These are phyloP conservation scores for Globisporangium nodosum DNA, from an alignment of 352 stramenopile genomes.

Conservation along the genomic window DNA sequence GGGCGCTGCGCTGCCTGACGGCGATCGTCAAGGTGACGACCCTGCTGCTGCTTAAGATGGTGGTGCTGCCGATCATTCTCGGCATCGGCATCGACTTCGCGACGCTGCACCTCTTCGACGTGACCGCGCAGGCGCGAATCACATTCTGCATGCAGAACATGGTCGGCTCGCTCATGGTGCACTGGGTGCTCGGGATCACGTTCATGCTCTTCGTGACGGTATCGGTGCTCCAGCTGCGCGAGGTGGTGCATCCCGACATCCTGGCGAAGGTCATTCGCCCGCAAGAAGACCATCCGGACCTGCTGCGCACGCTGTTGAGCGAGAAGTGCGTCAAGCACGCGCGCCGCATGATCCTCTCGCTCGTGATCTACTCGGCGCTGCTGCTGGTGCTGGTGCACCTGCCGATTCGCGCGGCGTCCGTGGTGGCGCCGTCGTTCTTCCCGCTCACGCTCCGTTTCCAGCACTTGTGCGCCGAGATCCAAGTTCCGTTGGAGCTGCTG, in stretches of 20 bases:
- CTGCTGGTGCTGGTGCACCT: conserved; percentile 86
- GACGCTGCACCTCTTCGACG: conserved; percentile 88
- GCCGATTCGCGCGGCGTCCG: conserved; percentile 61
- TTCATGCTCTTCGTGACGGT: conserved; percentile 98
- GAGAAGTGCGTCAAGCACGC: conserved; percentile 92
- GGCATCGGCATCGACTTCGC: conserved; percentile 92
- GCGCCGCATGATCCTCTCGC: conserved; percentile 91
- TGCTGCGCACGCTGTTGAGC: conserved; percentile 93
- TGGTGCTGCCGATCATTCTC: conserved; percentile 93
- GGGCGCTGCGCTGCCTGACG: conserved; percentile 73
- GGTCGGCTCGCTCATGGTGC: conserved; percentile 91
- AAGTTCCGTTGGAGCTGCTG: conserved; percentile 95
- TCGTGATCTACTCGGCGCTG: conserved; percentile 89
- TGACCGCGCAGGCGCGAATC: conserved; percentile 69
- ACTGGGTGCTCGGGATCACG: conserved; percentile 97
- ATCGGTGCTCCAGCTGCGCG: conserved; percentile 91
- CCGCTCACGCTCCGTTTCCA: conserved; percentile 86
- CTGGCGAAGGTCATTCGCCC: conserved; percentile 84
- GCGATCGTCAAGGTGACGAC: conserved; percentile 93
- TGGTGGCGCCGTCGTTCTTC: conserved; percentile 53
- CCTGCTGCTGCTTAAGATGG: conserved; percentile 97
- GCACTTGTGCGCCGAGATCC: conserved; percentile 91
- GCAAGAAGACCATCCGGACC: conserved; percentile 96
- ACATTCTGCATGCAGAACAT: conserved; percentile 81
- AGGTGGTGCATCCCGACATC: conserved; percentile 94